These are phyloP conservation scores for Trypanosoma platydactyli DNA, from an alignment of 208 protist species.

Conservation along the genomic window DNA sequence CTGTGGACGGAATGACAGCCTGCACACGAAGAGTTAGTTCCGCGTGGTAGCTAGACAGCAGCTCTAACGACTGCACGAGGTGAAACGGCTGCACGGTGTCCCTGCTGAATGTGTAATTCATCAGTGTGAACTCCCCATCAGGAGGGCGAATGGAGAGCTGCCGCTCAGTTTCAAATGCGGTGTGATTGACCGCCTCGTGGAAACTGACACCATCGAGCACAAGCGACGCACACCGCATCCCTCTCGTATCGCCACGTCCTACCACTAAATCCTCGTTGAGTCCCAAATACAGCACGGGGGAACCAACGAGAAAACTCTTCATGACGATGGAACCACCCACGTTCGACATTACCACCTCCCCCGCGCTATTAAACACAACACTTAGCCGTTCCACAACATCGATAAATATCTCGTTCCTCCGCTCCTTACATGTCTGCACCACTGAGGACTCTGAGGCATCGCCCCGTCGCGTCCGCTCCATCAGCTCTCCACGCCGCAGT, in stretches of 20 bases:
- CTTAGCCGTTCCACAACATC: constrained; percentile 88
- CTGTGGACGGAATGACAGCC: constrained; percentile 42
- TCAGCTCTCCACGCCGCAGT: constrained; percentile 32
- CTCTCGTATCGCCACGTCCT: constrained; percentile 15
- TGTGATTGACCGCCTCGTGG: constrained; percentile 67
- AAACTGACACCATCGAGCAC: constrained; percentile 86
- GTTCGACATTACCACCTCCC: constrained; percentile 49
- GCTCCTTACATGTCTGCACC: constrained; percentile 30
- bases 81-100: constrained; percentile 54
- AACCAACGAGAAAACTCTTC: constrained; percentile 90
- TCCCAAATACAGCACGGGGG: constrained; percentile 74
- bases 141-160: constrained; percentile 71
- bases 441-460: constrained; percentile 48
- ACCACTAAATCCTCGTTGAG: constrained; percentile 87
- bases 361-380: constrained; percentile 65
- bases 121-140: constrained; percentile 86
- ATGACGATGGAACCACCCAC: constrained; percentile 91
- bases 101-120: constrained; percentile 86
- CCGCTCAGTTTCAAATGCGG: constrained; percentile 66
- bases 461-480: constrained; percentile 34
- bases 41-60: constrained; percentile 34
- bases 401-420: constrained; percentile 90
- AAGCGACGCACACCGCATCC: constrained; percentile 32
- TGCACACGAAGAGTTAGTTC: constrained; percentile 50
- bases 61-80: constrained; percentile 56